These are phyloP conservation scores for Aegilops tauschii DNA, from an alignment of 176 grass and related monocot genomes.

Conservation along the genomic window DNA sequence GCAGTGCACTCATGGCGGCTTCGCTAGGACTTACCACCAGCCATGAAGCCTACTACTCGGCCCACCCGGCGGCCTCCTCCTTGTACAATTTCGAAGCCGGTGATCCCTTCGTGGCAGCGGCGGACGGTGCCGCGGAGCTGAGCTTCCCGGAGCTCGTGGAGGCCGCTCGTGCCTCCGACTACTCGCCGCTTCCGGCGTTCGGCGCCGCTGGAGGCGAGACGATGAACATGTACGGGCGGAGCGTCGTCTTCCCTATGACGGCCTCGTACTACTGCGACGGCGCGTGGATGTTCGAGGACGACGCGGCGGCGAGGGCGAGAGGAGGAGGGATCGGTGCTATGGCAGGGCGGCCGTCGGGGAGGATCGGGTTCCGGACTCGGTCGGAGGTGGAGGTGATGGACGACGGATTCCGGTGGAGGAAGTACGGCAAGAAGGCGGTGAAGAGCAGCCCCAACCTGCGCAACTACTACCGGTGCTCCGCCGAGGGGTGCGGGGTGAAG, in stretches of 20 bases:
- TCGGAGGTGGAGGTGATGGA: conserved; percentile 84
- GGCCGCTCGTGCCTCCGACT: background rate
- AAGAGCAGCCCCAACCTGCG: conserved; percentile 97
- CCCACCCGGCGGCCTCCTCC: background rate
- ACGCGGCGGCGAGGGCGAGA: background rate
- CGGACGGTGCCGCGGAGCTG: background rate
- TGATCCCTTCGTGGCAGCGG: background rate
- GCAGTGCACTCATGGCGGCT: conserved; percentile 31
- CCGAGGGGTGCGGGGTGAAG: conserved; percentile 73
- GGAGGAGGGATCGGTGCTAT: background rate
- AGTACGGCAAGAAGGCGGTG: conserved; percentile 95
- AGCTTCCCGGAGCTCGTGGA: background rate
- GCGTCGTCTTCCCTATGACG: background rate
- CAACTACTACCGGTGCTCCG: conserved; percentile 88
- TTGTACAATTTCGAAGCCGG: background rate
- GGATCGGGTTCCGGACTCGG: conserved; percentile 84
- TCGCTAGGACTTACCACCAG: conserved; percentile 14
- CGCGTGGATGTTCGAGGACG: background rate
- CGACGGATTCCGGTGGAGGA: conserved; percentile 97
- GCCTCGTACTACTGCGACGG: background rate
- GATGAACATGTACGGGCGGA: background rate
- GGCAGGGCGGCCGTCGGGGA: background rate
- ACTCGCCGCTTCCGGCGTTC: background rate
- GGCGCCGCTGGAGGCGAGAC: background rate
- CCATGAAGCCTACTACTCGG: background rate